Evolutionary conservation across 768 basidiomycete genomes (phyloP).

Genomic region (Infundibulicybe gibba): DNA sequence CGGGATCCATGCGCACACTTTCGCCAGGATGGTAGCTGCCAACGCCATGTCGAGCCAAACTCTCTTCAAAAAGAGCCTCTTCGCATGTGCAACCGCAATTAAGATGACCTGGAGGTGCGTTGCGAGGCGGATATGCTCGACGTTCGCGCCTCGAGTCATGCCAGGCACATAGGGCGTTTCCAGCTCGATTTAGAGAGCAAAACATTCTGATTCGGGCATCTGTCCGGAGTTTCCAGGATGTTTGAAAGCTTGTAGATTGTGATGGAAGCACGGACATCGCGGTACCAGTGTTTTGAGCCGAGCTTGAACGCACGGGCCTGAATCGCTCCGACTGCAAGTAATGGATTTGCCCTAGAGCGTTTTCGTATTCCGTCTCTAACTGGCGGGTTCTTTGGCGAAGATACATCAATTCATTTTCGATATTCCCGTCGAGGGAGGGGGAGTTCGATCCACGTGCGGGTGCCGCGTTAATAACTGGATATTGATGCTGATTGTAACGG

Average conservation of each 20-base stretch:
- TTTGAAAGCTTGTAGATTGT: slow-evolving; percentile 45
- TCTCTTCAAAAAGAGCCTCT: slow-evolving; percentile 86
- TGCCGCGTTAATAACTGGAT: no score
- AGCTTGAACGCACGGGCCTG: slow-evolving; percentile 2
- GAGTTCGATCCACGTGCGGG: neutral
- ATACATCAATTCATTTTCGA: slow-evolving; percentile 48
- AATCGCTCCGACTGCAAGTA: slow-evolving; percentile 20
- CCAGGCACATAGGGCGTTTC: slow-evolving; percentile 88
- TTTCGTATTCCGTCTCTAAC: slow-evolving; percentile 57
- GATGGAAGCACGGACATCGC: slow-evolving; percentile 29
- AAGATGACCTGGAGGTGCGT: slow-evolving; percentile 72
- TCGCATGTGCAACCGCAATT: slow-evolving; percentile 87
- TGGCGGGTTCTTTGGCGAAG: slow-evolving; percentile 60
- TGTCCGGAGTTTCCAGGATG: slow-evolving; percentile 70
- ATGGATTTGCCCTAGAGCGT: slow-evolving; percentile 29
- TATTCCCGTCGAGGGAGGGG: slow-evolving; percentile 18
- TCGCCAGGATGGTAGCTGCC: slow-evolving; percentile 85
- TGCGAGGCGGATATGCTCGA: slow-evolving; percentile 70
- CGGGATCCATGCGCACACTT: slow-evolving; percentile 86
- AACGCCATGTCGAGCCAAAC: slow-evolving; percentile 71
- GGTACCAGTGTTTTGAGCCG: slow-evolving; percentile 7
- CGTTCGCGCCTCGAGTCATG: slow-evolving; percentile 87
- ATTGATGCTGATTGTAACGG: slow-evolving; percentile 4
- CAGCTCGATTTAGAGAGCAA: slow-evolving; percentile 83
- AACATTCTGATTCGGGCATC: slow-evolving; percentile 67